phyloP scores from a whole-genome alignment of 1,139 yeast genomes.

The Blastobotrys aristatus region DNA sequence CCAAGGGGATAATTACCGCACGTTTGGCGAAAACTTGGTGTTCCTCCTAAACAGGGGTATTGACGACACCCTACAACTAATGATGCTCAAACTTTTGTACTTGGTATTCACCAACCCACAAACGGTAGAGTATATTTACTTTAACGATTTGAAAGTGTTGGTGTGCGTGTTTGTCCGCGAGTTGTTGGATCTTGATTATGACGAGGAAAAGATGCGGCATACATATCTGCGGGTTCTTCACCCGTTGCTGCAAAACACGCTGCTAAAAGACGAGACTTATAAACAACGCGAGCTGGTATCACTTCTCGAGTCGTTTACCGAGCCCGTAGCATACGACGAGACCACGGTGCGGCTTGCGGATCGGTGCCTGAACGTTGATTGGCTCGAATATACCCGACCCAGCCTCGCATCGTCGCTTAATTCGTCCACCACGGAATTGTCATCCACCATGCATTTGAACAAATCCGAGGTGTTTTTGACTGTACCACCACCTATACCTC shows the following conservation, averaged over 20 bases:
- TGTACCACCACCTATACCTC: constrained; percentile 4
- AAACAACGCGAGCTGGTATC: constrained; percentile 52
- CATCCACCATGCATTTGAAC: neutral
- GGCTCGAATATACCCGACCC: constrained; percentile 41
- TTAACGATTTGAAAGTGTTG: constrained; percentile 80
- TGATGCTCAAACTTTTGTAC: constrained; percentile 74
- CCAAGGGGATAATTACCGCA: constrained; percentile 36
- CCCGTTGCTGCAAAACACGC: constrained; percentile 66
- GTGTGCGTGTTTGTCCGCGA: constrained; percentile 84
- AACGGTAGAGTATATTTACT: constrained; percentile 65
- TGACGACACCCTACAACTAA: constrained; percentile 66
- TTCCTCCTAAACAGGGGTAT: constrained; percentile 72
- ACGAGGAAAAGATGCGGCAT: constrained; percentile 59
- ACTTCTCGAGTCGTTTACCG: constrained; percentile 45
- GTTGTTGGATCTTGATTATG: constrained; percentile 58
- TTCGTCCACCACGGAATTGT: neutral
- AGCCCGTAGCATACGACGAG: constrained; percentile 20
- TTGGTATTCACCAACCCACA: constrained; percentile 63
- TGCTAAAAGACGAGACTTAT: constrained; percentile 52
- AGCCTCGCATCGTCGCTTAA: neutral
- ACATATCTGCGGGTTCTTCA: constrained; percentile 72
- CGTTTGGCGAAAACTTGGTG: constrained; percentile 51
- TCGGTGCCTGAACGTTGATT: constrained; percentile 55
- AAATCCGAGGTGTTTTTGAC: neutral
- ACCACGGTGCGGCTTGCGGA: constrained; percentile 55